Base-by-base conservation (phyloP, 768 basidiomycete genomes). In the Kwoniella botswanensis region DNA sequence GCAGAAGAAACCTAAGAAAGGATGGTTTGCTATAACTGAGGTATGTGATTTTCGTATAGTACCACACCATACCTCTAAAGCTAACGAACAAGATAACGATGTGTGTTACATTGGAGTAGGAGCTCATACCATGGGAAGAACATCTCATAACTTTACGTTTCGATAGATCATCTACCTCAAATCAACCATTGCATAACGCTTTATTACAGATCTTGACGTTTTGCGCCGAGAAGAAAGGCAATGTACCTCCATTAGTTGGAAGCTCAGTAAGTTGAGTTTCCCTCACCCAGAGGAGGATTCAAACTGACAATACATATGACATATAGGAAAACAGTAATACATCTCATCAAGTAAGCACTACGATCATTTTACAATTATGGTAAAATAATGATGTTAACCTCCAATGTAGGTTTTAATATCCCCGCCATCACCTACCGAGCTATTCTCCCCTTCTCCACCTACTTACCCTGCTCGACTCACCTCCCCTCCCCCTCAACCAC, bases 21-120 rank as follows among this genome's bases (percentile, higher is more conserved):
- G 77, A 13, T 81, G 79, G 79, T 81, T 81, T 58, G 77, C 78
- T n/a, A 67, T 79, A 9, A 78, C 79, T 24, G 79, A 81, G 71
- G 79, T 79, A n/a, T 63, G 79, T 65, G 0, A 42, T 53, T 24
- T 12, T 24, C 3, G 41, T 35, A 13, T 22, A 22, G 21, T 43
- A 29, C 35, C 12, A 12, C 22, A 26, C 43, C 43, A 44, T 44
- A 44, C 22, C 41, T 42, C 43, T 41, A 21, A 22, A n/a, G 12
- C 24, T 24, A 24, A n/a, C 12, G n/a, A n/a, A 18, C 29, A n/a
- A 7, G 41, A 46, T 60, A 13, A 21, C 43, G 18, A 10, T 13
- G 24, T 29, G 1, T 11, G 57, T 54, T 11, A 12, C 41, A 6
- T 63, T 10, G 15, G 54, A 11, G 43, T 44, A 80, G 79, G 79